These are phyloP conservation scores for Salix suchowensis DNA, from an alignment of 345 rosid genomes.

Conservation along the genomic window DNA sequence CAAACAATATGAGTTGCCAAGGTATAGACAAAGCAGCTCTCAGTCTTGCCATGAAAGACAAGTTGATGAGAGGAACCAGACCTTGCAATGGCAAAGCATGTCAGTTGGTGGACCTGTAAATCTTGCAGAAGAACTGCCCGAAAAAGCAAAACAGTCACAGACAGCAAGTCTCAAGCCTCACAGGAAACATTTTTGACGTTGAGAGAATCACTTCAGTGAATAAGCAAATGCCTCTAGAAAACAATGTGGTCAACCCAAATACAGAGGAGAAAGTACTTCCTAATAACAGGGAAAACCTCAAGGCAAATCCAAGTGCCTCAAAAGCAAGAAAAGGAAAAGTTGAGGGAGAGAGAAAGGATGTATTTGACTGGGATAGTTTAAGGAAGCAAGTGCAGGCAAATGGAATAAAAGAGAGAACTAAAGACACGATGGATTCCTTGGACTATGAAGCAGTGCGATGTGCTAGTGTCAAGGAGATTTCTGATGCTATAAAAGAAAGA, in stretches of 20 bases:
- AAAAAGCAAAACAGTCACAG: conserved; percentile 22
- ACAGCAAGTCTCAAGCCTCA: conserved; percentile 24
- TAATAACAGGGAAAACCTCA: conserved; percentile 20
- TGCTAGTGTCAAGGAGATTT: conserved; percentile 46
- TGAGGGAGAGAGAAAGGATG: conserved; percentile 36
- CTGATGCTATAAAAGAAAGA: conserved; percentile 66
- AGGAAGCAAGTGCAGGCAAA: conserved; percentile 48
- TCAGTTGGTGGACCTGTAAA: conserved; percentile 22
- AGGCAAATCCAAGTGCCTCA: conserved; percentile 25
- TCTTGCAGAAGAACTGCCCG: conserved; percentile 23
- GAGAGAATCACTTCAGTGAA: conserved; percentile 24
- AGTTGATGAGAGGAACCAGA: conserved; percentile 27
- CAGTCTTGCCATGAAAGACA: conserved; percentile 24
- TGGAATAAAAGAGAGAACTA: conserved; percentile 44
- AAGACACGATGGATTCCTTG: conserved; percentile 59
- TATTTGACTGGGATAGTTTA: conserved; percentile 72
- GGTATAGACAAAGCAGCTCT: conserved; percentile 21
- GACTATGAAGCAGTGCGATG: conserved; percentile 81
- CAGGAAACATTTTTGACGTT: conserved; percentile 22
- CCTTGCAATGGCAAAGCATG: conserved; percentile 23
- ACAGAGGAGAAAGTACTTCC: conserved; percentile 33
- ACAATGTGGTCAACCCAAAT: conserved; percentile 29
- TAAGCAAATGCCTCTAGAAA: conserved; percentile 20
- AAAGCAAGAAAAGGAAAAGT: conserved; percentile 48
- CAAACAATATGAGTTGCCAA: conserved; percentile 21